These are phyloP conservation scores for Xylaria sp. DNA, from an alignment of 495 filamentous ascomycete genomes.

Conservation along the genomic window DNA sequence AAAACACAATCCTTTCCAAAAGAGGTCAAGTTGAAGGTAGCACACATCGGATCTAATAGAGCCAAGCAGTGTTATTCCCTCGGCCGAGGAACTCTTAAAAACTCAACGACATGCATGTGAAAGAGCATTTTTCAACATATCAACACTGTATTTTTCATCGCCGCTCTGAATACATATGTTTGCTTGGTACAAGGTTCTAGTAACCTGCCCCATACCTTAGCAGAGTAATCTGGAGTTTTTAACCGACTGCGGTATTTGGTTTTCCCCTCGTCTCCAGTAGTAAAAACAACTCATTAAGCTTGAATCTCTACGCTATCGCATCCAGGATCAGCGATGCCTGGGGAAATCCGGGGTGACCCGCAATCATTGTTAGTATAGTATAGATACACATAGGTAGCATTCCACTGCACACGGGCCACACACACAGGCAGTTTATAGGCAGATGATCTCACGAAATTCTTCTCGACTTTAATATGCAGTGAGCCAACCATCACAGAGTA, in stretches of 20 bases:
- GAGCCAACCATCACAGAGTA: not conserved
- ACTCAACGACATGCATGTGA: constrained; percentile 6
- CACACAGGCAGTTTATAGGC: too few species aligned
- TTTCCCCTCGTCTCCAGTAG: not conserved
- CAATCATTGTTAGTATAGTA: not conserved
- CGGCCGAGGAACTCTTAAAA: not conserved
- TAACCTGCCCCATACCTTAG: not conserved
- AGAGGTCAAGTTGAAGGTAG: not conserved
- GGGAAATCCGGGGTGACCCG: constrained; percentile 19
- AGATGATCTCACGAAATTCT: too few species aligned
- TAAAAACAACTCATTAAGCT: not conserved
- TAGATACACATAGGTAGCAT: too few species aligned
- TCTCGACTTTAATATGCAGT: too few species aligned
- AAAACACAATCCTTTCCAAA: not conserved
- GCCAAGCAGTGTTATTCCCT: constrained; percentile 6
- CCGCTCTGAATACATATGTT: not conserved
- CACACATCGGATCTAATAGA: not conserved
- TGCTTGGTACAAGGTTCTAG: not conserved
- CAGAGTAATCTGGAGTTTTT: not conserved
- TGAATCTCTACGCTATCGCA: constrained; percentile 3
- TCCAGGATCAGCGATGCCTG: not conserved
- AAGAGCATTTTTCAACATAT: not conserved
- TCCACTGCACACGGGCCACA: not conserved
- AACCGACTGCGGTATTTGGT: not conserved
- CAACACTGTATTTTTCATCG: not conserved